Percentiles rank a stretch among this genome's conserved stretches.
Evolutionary conservation across 2,329 filamentous ascomycete species (phyloP).

Genomic region (Paramyrothecium roridum): DNA sequence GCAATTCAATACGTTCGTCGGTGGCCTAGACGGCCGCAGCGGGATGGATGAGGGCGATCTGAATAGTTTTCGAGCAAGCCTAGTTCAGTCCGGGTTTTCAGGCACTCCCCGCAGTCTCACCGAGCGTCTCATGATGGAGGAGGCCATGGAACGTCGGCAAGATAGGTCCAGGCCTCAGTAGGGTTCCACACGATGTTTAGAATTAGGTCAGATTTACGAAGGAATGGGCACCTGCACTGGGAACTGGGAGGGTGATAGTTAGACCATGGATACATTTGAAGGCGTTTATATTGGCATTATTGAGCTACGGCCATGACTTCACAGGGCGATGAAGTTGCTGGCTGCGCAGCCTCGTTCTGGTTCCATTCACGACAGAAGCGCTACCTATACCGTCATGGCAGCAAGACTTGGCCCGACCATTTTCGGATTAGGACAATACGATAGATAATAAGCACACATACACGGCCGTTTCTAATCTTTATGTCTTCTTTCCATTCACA

Average conservation of each 20-base stretch:
- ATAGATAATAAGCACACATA: no score
- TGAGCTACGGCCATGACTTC: background rate
- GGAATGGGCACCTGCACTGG: background rate
- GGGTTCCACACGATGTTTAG: conserved; percentile 7
- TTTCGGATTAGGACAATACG: no score
- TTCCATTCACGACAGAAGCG: no score
- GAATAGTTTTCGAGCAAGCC: conserved; percentile 39
- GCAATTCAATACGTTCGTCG: conserved; percentile 48
- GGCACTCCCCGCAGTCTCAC: conserved; percentile 45
- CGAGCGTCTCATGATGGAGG: conserved; percentile 47
- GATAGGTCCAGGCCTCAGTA: conserved; percentile 14
- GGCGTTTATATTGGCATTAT: background rate
- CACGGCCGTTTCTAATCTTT: no score
- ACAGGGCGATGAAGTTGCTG: no score
- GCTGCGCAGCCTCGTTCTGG: no score
- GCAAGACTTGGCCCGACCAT: no score
- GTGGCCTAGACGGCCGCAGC: conserved; percentile 48
- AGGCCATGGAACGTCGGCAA: conserved; percentile 27
- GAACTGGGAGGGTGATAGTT: background rate
- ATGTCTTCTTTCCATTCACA: no score
- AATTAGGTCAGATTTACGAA: conserved; percentile 2
- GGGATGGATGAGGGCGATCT: conserved; percentile 44
- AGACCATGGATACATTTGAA: background rate
- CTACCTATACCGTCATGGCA: no score
- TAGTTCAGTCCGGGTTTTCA: conserved; percentile 34